Conservation (phyloP, 495 filamentous ascomycete genomes). For the Penicillium coprophilum region DNA sequence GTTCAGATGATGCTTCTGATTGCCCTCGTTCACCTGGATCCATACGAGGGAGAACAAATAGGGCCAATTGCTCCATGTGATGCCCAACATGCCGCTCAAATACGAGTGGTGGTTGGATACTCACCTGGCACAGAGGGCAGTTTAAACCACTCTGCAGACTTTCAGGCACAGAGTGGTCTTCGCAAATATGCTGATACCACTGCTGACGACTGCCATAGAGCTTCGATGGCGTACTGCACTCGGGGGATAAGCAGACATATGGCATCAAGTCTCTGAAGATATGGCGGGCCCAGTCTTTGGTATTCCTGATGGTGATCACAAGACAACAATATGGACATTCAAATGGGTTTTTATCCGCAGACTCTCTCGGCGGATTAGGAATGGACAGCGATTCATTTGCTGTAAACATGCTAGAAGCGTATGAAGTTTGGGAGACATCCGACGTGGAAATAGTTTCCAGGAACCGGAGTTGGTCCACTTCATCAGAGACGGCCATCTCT, state of each 20-base stretch:
- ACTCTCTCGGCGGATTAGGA: conserved; percentile 14
- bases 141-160: no score
- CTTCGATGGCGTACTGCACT: conserved; percentile 22
- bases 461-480: no score
- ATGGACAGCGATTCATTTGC: background rate
- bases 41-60: no score
- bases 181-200: conserved; percentile 28
- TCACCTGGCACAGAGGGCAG: no score
- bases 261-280: conserved; percentile 34
- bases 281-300: conserved; percentile 24
- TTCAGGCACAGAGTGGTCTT: conserved; percentile 3
- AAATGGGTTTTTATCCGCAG: conserved; percentile 12
- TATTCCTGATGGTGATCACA: conserved; percentile 17
- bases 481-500: no score
- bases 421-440: background rate
- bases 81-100: no score
- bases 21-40: no score
- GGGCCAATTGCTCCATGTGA: no score
- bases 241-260: conserved; percentile 24
- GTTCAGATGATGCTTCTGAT: no score
- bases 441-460: no score
- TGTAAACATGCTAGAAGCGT: background rate
- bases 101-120: no score
- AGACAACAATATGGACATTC: conserved; percentile 33
- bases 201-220: conserved; percentile 25